A percentile compares a stretch with the other conserved stretches of the same genome.
Evolutionary conservation across 2,329 filamentous ascomycete genomes (phyloP).

Genomic region (Aquanectria penicillioides): DNA sequence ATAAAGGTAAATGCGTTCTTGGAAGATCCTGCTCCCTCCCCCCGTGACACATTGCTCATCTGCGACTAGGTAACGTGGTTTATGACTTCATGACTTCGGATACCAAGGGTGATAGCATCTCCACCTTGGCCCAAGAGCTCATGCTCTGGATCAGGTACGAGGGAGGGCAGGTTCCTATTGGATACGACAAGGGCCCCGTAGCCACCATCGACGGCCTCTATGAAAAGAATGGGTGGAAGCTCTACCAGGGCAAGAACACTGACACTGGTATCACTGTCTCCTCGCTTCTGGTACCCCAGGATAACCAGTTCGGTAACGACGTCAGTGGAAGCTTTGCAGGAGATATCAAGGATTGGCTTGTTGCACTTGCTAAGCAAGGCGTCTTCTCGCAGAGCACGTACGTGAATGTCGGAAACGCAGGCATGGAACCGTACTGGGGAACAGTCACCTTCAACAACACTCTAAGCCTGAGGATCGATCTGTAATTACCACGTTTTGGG

Average conservation of each 20-base stretch:
- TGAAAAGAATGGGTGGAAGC: constrained; percentile 30
- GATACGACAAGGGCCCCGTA: constrained; percentile 24
- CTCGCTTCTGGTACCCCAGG: constrained; percentile 21
- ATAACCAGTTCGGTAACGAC: constrained; percentile 20
- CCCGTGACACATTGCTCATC: neutral
- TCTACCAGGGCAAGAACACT: constrained; percentile 29
- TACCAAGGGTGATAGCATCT: constrained; percentile 26
- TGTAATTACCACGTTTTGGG: no score
- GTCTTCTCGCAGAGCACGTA: constrained; percentile 23
- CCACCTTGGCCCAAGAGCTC: constrained; percentile 25
- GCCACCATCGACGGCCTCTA: constrained; percentile 30
- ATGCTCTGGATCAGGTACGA: constrained; percentile 31
- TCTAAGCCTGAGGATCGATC: constrained; percentile 24
- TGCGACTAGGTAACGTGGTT: constrained; percentile 23
- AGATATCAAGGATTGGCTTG: constrained; percentile 33
- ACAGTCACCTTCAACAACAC: constrained; percentile 29
- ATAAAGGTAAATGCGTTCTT: constrained; percentile 20
- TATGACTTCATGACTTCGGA: constrained; percentile 35
- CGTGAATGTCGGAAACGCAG: constrained; percentile 32
- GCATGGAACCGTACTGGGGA: constrained; percentile 33
- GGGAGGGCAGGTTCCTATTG: constrained; percentile 28
- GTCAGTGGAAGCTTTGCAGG: constrained; percentile 20
- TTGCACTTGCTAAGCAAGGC: constrained; percentile 24
- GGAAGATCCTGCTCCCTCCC: neutral
- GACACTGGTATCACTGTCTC: constrained; percentile 30